Evolutionary conservation across 805 yeast genomes (phyloP), one percentile per base, ranked within the genome.

Genomic region (Schizosaccharomyces octosporus): DNA sequence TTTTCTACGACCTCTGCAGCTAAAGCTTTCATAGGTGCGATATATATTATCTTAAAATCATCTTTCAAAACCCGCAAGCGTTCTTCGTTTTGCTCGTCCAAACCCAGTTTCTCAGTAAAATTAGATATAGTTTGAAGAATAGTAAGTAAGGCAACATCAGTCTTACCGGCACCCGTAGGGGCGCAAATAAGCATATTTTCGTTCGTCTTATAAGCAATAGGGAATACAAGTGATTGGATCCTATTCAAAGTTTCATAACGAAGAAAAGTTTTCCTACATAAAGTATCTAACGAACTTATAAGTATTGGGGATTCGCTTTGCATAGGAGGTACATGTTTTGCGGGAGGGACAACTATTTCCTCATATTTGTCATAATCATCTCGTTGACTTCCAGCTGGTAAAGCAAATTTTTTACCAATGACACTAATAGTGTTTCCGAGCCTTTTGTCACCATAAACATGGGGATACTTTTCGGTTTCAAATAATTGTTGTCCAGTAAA

Each of bases 121-220:
- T 86, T 94, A 43, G 81, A 79, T 15, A 90, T 82, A 0, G 93
- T 80, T 67, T 85, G 90, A 61, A 89, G 73, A 64, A 89, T 81
- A 0, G 96, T 76, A 48, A 89, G 73, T 63, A 89, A 72, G 0
- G 97, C 97, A 32, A 89, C 90, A 71, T 89, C 96, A 0, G 97
- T 89, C 69, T 89, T 89, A 79, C 97, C 97, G 5, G 97, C 95
- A 77, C 97, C 97, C 0, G 97, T 89, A 1, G 97, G 97, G 0
- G 97, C 96, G 80, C 97, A 89, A 4, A 89, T 87, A 60, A 89
- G 74, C 95, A 93, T 86, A 68, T 90, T 90, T 67, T 90, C 97
- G 70, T 86, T 88, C 4, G 97, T 84, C 62, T 84, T 81, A 70
- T 90, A 93, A 0, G 95, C 97, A 15, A 89, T 87, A 0, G 95